Base-by-base conservation (phyloP, 2,329 filamentous ascomycete species). In the Cladosporium austrohemisphaericum region DNA sequence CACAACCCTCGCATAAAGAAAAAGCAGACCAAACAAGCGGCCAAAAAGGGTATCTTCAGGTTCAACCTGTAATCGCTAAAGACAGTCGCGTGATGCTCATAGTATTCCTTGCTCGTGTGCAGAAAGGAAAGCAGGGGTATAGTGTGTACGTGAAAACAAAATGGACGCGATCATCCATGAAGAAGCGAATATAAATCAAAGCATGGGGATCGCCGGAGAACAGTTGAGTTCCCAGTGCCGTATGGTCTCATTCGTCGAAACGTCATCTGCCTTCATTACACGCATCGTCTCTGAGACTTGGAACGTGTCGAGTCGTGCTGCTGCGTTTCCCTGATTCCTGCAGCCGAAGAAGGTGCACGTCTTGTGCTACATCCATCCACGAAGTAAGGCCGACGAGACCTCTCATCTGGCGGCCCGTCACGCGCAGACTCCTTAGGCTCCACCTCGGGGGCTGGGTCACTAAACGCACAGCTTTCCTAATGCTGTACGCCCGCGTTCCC, bases 401-500 rank as follows among this genome's bases (percentile, higher is more conserved):
- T 41, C 16, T 41, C 38, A 11, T 26, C 26, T 3, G 25, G 38
- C 13, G 38, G 38, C 23, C 16, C 3, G 11, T 41, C 14, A 5
- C 13, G 20, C 9, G 14, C 22, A 16, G 20, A 10, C 14, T n/a
- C 37, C 19, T 28, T 14, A 9, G 13, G 14, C 10, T 10, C 11
- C 3, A 6, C 13, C 9, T 2, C 22, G 22, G 5, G 25, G 11
- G n/a, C n/a, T 10, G 16, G 11, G 32, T 23, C 4, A 18, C 13
- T 29, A 31, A 25, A 13, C 23, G 18, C 22, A 33, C 33, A 25
- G 9, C 44, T 18, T n/a, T 47, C 44, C 33, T 47, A 47, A 13
- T 47, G 33, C 25, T 47, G 33, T 33, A 37, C 25, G 18, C 44
- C 44, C 5, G 44, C 25, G 11, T 38, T 47, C 8, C 44, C 44